Base-by-base conservation (phyloP, 2,329 filamentous ascomycete species). In the Alternaria postmessia region DNA sequence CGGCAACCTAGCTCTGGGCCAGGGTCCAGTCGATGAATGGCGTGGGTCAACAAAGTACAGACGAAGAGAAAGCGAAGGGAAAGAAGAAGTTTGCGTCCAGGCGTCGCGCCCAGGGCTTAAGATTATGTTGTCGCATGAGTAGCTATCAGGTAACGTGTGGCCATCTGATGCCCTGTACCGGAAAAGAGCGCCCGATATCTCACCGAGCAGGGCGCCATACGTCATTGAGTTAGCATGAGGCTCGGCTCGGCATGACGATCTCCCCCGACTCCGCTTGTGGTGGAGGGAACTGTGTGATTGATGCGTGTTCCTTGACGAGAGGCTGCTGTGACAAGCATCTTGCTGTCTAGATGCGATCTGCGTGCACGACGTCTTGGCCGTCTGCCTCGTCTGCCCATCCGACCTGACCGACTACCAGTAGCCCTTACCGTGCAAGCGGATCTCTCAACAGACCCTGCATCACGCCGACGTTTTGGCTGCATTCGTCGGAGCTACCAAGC, bases 271-370 rank as follows among this genome's bases (percentile, higher is more conserved):
- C 38, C 36, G 54, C 54, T 24, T 26, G 22, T 30, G 51, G 38
- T 47, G 32, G 44, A 48, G 44, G 44, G 44, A 47, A 47, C 44
- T 12, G 8, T 11, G 28, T 30, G 44, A 47, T 47, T 47, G 26
- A 47, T 20, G 44, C 6, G 26, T 47, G 26, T 47, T 32, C 44
- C 44, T 34, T 34, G 44, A 48, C 44, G 26, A 48, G 44, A 34
- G 9, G 44, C 41, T 32, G 42, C 28, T 24, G 32, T 38, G 18
- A 24, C 39, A 41, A 49, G 36, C 44, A 53, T 62, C 42, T 20
- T 51, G 43, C 48, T 58, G 59, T 61, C 59, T 61, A 60, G 62
- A 66, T 36, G 54, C 32, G 59, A 69, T 65, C 65, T 59, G 65
- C 65, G 54, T 32, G 36, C 58, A 41, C 51, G 14, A 51, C 24